Percentiles rank a stretch among this genome's conserved stretches.
phyloP scores from a whole-genome alignment of 345 rosid genomes.

The Citrus reticulata region DNA sequence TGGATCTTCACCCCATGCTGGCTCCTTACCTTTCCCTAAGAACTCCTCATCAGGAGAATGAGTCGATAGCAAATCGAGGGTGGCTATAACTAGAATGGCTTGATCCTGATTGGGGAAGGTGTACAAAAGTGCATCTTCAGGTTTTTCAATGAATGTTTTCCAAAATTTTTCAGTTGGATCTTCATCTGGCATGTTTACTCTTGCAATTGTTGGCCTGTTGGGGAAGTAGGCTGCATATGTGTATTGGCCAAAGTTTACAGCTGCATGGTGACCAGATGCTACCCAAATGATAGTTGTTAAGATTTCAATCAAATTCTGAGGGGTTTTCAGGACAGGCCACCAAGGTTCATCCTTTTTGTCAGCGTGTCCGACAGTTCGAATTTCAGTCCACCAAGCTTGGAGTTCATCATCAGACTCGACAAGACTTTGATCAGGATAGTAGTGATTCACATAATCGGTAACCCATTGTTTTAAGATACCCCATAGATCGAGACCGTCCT shows the following conservation, averaged over 20 bases:
- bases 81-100: constrained; percentile 39
- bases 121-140: constrained; percentile 32
- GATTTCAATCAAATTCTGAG: background rate
- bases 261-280: constrained; percentile 40
- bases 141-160: constrained; percentile 30
- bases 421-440: constrained; percentile 5
- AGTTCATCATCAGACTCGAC: constrained; percentile 40
- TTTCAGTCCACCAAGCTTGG: constrained; percentile 53
- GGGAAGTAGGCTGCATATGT: constrained; percentile 37
- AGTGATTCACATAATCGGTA: constrained; percentile 19
- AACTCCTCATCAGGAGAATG: constrained; percentile 59
- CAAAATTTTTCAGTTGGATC: constrained; percentile 28
- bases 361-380: background rate
- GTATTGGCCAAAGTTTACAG: constrained; percentile 42
- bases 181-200: constrained; percentile 43
- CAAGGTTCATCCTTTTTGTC: constrained; percentile 23
- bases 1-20: constrained; percentile 33
- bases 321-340: constrained; percentile 41
- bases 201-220: constrained; percentile 34
- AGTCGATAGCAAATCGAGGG: constrained; percentile 35
- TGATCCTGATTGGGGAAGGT: constrained; percentile 49
- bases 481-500: constrained; percentile 53
- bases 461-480: constrained; percentile 44
- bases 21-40: constrained; percentile 29
- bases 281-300: constrained; percentile 36